A percentile compares a stretch with the other conserved stretches of the same genome.
Conservation (phyloP, 768 basidiomycete genomes). For the Omphalotus guepiniiformis region DNA sequence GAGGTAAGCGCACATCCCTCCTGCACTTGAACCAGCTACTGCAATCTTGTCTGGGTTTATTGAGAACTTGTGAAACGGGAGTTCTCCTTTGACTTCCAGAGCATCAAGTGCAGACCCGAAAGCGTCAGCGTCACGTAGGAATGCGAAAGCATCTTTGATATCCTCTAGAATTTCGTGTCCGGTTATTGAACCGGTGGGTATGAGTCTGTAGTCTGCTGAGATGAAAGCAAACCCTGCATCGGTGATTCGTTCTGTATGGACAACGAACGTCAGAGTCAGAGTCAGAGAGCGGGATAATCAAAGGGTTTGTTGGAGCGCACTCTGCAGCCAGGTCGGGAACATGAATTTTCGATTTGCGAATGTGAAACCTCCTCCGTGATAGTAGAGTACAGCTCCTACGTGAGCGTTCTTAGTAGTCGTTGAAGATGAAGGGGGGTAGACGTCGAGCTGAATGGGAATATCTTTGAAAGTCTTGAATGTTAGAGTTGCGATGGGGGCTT, state of each 20-base stretch:
- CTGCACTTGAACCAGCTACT: constrained; percentile 56
- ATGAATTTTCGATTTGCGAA: constrained; percentile 56
- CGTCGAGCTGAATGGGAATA: not conserved
- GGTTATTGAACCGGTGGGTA: constrained; percentile 43
- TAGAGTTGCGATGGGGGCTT: no score
- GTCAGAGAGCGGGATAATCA: not conserved
- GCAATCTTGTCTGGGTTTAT: constrained; percentile 44
- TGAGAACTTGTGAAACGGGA: constrained; percentile 18
- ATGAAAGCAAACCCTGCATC: constrained; percentile 50
- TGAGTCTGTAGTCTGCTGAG: constrained; percentile 58
- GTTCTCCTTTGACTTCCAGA: not conserved
- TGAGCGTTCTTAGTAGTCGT: not conserved
- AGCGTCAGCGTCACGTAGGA: constrained; percentile 26
- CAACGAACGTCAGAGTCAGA: not conserved
- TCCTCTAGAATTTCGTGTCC: constrained; percentile 57
- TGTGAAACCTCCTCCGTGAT: constrained; percentile 54
- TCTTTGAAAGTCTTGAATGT: not conserved
- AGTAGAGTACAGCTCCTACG: constrained; percentile 32
- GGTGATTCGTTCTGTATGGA: constrained; percentile 37
- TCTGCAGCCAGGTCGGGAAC: constrained; percentile 60
- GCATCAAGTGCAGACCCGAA: constrained; percentile 10
- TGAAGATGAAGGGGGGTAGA: not conserved
- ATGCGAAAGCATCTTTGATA: constrained; percentile 50
- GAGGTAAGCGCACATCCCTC: constrained; percentile 59
- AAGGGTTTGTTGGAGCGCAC: constrained; percentile 28